Evolutionary conservation across 225 moss, liverwort and hornwort genomes (phyloP).

Genomic region (Antitrichia curtipendula): DNA sequence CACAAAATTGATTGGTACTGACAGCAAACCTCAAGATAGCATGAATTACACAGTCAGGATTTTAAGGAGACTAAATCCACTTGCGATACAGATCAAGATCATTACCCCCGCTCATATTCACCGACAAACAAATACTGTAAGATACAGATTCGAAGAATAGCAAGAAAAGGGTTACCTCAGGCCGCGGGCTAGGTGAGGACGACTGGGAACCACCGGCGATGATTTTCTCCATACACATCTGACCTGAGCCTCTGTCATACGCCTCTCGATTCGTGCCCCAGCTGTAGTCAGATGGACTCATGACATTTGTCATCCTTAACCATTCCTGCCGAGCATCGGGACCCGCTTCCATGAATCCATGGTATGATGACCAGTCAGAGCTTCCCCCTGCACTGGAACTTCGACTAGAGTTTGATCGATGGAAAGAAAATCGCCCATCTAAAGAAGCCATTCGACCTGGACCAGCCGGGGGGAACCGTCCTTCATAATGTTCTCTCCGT

Average conservation of each 20-base stretch:
- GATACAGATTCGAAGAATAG: not conserved
- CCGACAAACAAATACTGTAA: not conserved
- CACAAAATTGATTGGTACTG: not conserved
- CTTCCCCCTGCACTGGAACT: constrained; percentile 56
- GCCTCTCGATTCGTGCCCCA: constrained; percentile 40
- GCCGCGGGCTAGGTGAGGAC: constrained; percentile 22
- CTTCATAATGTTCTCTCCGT: constrained; percentile 57
- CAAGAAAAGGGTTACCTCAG: constrained; percentile 23
- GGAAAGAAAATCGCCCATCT: constrained; percentile 56
- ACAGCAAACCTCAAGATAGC: not conserved
- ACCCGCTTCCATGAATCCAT: constrained; percentile 50
- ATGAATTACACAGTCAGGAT: not conserved
- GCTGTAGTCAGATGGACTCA: constrained; percentile 59
- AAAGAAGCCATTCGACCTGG: constrained; percentile 29
- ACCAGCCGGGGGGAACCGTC: constrained; percentile 40
- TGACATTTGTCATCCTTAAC: constrained; percentile 39
- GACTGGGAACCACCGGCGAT: constrained; percentile 37
- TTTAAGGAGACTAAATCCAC: not conserved
- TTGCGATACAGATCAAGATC: not conserved
- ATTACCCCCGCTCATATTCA: not conserved
- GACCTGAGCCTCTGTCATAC: constrained; percentile 30
- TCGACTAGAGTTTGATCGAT: constrained; percentile 58
- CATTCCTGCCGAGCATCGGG: constrained; percentile 60
- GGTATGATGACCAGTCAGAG: constrained; percentile 70
- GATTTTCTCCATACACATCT: constrained; percentile 58